Evolutionary conservation across 306 rosid genomes (phyloP), one percentile per base, ranked within the genome.

Genomic region (Prunus persica): DNA sequence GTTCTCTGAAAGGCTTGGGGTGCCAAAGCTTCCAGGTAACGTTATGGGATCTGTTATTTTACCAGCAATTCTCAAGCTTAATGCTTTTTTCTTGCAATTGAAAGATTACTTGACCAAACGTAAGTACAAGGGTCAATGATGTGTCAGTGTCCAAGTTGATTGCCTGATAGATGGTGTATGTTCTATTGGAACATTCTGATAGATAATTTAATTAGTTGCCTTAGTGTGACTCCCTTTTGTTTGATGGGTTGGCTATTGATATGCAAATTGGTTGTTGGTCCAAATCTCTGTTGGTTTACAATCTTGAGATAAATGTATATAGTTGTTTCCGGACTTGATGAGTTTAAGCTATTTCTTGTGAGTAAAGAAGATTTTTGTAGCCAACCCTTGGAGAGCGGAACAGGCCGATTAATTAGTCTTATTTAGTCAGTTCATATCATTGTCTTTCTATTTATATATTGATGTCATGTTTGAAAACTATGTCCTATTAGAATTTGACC

Each of bases 21-120:
- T 92, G 51, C 90, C 88, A 73, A 96, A 88, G 77, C 97, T 96
- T 86, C 99, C 99, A 82, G 99, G 99, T 96, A 83, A 68, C 71
- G 52, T 78, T 56, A 24, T 18, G 14, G 41, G 73, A 61, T 49
- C 38, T 43, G 56, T 63, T 57, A 78, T 5, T 65, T 46, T 19
- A 14, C 72, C 74, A 60, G 56, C 20, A 51, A 43, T 56, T 22
- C 15, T 72, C 3, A 5, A 71, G 15, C 62, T 74, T 34, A 55
- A 32, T 47, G 27, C 19, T n/a, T 15, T 38, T 60, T 19, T 12
- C 2, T 12, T 72, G 54, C 20, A 32, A 72, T 24, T 55, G 3
- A 20, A 30, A 1, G 16, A 22, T 56, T 22, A 43, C 56, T 73
- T 73, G 45, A 43, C 56, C 64, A 8, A 30, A 5, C 12, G 14